Base-by-base conservation (phyloP, 148 eudicot genomes). In the Chenopodium suecicum region DNA sequence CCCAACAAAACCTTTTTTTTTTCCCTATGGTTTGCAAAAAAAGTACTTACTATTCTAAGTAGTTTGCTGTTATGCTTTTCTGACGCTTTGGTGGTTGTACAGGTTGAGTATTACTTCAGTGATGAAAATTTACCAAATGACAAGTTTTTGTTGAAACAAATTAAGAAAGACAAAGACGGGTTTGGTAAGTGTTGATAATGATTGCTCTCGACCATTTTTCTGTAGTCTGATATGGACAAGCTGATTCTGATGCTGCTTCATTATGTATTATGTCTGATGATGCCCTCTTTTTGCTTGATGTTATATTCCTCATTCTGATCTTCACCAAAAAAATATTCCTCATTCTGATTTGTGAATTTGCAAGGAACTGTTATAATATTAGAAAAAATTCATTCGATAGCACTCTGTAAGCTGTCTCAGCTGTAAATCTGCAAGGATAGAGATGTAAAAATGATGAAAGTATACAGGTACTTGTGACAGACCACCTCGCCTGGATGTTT, bases 101-200 rank as follows among this genome's bases (percentile, higher is more conserved):
- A 95, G 98, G 98, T 93, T 70, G 98, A 95, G 79, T 95, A 91
- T 83, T 95, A 95, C 86, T 93, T 95, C 78, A 89, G 98, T 64
- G 96, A 93, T 82, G 96, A 92, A 86, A 95, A 95, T 82, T 84
- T 93, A 74, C 91, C 90, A 64, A 89, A 62, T 66, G 98, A 95
- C 91, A 91, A 91, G 82, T 95, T 89, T 83, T 71, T 95, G 86
- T 63, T 95, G 96, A 92, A 90, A 77, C 84, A 91, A 75, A 76
- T 93, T 76, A 87, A 86, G 48, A 91, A 86, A 83, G 88, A 91
- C 77, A 90, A 78, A 74, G 85, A 85, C 74, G 96, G 97, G 9
- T 95, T 79, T 88, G 97, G 98, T 92, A 79, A 85, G 86, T 75
- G 56, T 56, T 67, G 50, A 37, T 52, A 27, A 25, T 50, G 16